Conservation (phyloP, 2,329 filamentous ascomycete species). For the Sporothrix inflata region DNA sequence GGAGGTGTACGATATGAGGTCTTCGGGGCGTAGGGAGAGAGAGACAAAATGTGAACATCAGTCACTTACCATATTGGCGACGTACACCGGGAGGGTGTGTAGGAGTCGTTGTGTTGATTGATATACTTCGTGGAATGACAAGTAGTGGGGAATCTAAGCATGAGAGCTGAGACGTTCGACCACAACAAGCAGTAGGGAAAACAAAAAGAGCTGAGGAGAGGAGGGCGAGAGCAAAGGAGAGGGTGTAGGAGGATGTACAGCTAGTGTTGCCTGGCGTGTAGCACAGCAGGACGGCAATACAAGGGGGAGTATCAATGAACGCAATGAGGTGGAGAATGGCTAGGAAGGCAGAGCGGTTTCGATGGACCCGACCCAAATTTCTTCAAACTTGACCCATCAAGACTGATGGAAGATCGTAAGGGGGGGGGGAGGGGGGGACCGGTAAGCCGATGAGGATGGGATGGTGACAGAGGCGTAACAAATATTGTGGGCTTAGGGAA, state of each 20-base stretch:
- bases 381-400: slow-evolving; percentile 8
- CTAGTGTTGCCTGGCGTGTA: slow-evolving; percentile 22
- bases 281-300: slow-evolving; percentile 25
- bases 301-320: slow-evolving; percentile 20
- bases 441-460: slow-evolving; percentile 7
- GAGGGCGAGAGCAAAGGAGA: slow-evolving; percentile 4
- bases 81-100: slow-evolving; percentile 42
- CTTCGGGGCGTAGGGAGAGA: slow-evolving; percentile 30
- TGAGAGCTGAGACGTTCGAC: slow-evolving; percentile 1
- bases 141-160: slow-evolving; percentile 18
- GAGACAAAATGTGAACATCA: slow-evolving; percentile 21
- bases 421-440: neutral
- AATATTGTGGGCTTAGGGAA: slow-evolving; percentile 3
- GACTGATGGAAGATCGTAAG: neutral
- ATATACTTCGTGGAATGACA: slow-evolving; percentile 33
- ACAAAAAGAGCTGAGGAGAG: neutral
- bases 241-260: slow-evolving; percentile 9
- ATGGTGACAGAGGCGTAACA: neutral
- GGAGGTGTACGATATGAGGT: neutral
- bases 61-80: slow-evolving; percentile 54
- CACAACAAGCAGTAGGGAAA: neutral
- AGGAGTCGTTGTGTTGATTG: slow-evolving; percentile 42
- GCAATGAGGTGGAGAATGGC: slow-evolving; percentile 22
- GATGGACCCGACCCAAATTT: slow-evolving; percentile 10
- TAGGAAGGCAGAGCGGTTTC: neutral